These are phyloP conservation scores for Pichiaceae sp. DNA, from an alignment of 1,139 yeast species.

Conservation along the genomic window DNA sequence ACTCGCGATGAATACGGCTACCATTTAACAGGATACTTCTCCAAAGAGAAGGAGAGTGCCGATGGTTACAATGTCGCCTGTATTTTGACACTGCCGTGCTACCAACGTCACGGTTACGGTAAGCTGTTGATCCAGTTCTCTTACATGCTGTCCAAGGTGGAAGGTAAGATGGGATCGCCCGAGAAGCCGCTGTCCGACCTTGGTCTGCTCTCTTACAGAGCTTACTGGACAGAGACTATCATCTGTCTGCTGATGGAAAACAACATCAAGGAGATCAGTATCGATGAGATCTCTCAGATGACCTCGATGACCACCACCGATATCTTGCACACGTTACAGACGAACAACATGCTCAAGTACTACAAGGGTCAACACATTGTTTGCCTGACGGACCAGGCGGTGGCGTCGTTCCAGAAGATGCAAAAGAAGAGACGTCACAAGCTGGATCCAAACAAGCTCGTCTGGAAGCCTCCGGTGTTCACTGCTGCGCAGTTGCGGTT, in stretches of 20 bases:
- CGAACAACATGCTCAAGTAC: slow-evolving; percentile 80
- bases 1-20: slow-evolving; percentile 81
- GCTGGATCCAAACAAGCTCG: slow-evolving; percentile 61
- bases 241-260: slow-evolving; percentile 66
- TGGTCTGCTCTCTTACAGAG: slow-evolving; percentile 87
- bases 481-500: slow-evolving; percentile 93
- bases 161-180: slow-evolving; percentile 89
- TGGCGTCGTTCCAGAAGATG: slow-evolving; percentile 67
- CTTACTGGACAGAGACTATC: slow-evolving; percentile 92
- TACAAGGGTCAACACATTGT: slow-evolving; percentile 96
- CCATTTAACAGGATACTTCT: slow-evolving; percentile 91
- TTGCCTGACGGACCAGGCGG: slow-evolving; percentile 77
- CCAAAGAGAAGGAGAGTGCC: slow-evolving; percentile 93
- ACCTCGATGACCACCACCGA: slow-evolving; percentile 97
- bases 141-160: slow-evolving; percentile 79
- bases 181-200: slow-evolving; percentile 95
- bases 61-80: slow-evolving; percentile 97
- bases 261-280: slow-evolving; percentile 62
- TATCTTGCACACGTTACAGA: slow-evolving; percentile 85
- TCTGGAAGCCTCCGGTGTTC: slow-evolving; percentile 95
- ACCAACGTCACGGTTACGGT: slow-evolving; percentile 93
- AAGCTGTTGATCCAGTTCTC: slow-evolving; percentile 87
- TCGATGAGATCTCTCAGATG: slow-evolving; percentile 79
- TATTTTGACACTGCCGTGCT: slow-evolving; percentile 90
- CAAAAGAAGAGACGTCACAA: slow-evolving; percentile 69